phyloP scores from a whole-genome alignment of 1,284 basidiomycete species.

The Leccinum variabile region DNA sequence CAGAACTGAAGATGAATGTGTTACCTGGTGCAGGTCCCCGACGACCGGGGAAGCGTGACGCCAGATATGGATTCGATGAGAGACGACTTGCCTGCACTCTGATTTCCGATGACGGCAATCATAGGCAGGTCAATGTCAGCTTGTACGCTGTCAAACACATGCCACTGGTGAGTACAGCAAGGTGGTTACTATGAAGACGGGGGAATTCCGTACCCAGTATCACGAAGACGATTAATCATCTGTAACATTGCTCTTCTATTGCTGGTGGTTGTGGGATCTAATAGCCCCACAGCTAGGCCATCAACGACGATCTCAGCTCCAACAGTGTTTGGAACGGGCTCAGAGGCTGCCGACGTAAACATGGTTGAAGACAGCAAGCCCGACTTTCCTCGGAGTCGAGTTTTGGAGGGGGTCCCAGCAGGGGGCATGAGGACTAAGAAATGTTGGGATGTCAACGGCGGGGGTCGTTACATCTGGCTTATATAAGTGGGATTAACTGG shows the following conservation, averaged over 20 bases:
- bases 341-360: not conserved
- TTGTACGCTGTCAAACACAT: conserved; percentile 46
- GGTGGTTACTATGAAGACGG: not conserved
- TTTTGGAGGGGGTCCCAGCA: not conserved
- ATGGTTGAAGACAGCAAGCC: not conserved
- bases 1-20: not conserved
- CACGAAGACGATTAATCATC: not conserved
- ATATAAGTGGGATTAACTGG: not conserved
- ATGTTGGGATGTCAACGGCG: not conserved
- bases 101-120: conserved; percentile 66
- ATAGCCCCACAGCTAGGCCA: conserved; percentile 42
- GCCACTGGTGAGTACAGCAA: not conserved
- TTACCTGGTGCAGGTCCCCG: conserved; percentile 67
- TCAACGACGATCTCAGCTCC: not conserved
- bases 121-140: conserved; percentile 67
- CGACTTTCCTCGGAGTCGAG: not conserved
- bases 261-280: conserved; percentile 20
- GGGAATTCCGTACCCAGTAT: conserved; percentile 49
- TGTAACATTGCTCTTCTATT: not conserved
- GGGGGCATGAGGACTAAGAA: not conserved
- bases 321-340: not conserved
- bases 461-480: not conserved
- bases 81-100: conserved; percentile 73
- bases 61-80: conserved; percentile 77
- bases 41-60: conserved; percentile 63